Base-by-base conservation (phyloP, 179 eudicot genomes). In the Actinidia arguta region DNA sequence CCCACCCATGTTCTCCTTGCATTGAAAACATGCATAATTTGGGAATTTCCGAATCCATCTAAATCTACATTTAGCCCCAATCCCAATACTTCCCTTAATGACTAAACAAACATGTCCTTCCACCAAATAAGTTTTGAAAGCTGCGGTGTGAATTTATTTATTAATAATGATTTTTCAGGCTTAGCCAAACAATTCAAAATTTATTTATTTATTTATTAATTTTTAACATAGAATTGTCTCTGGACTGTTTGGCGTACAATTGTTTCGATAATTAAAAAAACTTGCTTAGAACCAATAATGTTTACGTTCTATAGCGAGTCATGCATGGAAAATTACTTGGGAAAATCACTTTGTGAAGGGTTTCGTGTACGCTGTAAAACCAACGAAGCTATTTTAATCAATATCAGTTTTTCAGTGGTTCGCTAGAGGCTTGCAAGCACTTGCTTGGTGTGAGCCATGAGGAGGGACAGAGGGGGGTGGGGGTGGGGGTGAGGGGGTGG, bases 21-120 rank as follows among this genome's bases (percentile, higher is more conserved):
- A 36, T 76, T 20, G 66, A 76, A 76, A 76, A 76, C 61, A 46
- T 76, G 79, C 52, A 76, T 58, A 5, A 36, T 75, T 75, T 55
- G 48, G 78, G 66, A 55, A 75, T 55, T 54, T 27, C 78, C 7
- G 36, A 75, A 31, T 75, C 50, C 66, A 20, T 55, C 11, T 75
- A 48, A 52, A 50, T 55, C 31, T 75, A 14, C 10, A 9, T 31
- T 20, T 59, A n/a, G 54, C 20, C 25, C 68, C 39, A 76, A 76
- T 76, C 79, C 79, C 79, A 7, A 76, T 2, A 8, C 42, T 76
- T 39, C 48, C 1, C 10, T 36, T 74, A 12, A 12, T 12, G n/a
- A 11, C 18, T 31, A 20, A 54, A 75, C 64, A 18, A 31, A 36
- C 79, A 56, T 58, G 79, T 76, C 31, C 59, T 59, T 58, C 79